Base-by-base conservation (phyloP, 2,329 filamentous ascomycete genomes). In the Trichophyton rubrum region DNA sequence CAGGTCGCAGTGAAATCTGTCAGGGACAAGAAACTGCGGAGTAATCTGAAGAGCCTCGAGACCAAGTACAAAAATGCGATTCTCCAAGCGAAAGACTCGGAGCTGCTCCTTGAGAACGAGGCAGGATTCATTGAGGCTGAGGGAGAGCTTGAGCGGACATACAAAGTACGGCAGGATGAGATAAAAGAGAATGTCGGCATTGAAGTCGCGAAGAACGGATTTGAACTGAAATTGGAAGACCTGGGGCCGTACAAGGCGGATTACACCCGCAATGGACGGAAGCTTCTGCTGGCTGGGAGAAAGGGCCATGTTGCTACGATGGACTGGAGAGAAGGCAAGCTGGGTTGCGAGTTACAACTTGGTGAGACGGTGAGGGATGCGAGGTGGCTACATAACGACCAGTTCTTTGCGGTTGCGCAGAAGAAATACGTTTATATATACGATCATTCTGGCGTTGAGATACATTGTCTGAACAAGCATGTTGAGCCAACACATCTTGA, bases 401-500 rank as follows among this genome's bases (percentile, higher is more conserved):
- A 96, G 71, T 76, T 85, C 75, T 96, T 97, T 75, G 92, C 92
- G 0, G 90, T 96, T 11, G 90, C 93, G 51, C 92, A 99, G 75
- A 96, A 96, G 79, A 93, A 92, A 75, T 87, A 93, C 67, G 89
- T 93, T 65, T 99, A 96, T 77, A 96, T 99, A 65, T 99, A 99
- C 77, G 93, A 96, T 69, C 81, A 85, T 61, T 83, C 89, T 61
- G 93, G 93, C 58, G 88, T 96, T 20, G 93, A 99, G 76, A 77
- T 99, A 60, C 93, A 99, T 73, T 91, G 89, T 71, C 76, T 99
- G 69, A 86, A 85, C 73, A 93, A 93, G 72, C 92, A 96, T 71
- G 83, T 89, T 63, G 93, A 99, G 72, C 89, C 95, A 13, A 87
- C 88, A 11, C 87, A 95, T 73, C 90, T 99, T 81, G 90, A 97